Evolutionary conservation across 2,329 filamentous ascomycete genomes (phyloP), one percentile per base, ranked within the genome.

Genomic region (Hypoxylon sp.): DNA sequence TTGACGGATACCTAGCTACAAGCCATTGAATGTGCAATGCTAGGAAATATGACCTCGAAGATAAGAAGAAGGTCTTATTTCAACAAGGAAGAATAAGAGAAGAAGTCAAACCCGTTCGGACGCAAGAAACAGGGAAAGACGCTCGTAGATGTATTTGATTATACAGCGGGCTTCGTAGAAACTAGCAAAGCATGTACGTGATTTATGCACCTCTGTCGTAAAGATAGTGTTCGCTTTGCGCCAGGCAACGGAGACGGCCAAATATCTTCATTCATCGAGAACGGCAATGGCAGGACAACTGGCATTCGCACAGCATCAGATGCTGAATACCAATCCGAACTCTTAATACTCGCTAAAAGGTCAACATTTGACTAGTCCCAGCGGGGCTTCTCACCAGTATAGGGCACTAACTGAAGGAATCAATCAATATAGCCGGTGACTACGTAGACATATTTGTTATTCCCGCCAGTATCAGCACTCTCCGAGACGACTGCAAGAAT

Each of bases 141-240:
- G 24, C 64, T 71, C 20, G 48, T 75, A 1, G 82, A 78, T 0
- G 74, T 82, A 0, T 73, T 84, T 0, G 83, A 84, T 50, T 78
- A 75, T 1, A 80, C 76, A 0, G 82, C 80, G 7, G 83, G 83
- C 1, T 75, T 80, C 12, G 78, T 77, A 3, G 65, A 78, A 14
- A 82, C 83, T 0, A 80, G 83, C 57, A 82, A 81, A 58, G 81
- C 81, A 0, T 85, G 83, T 58, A 58, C 36, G 4, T 72, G 69
- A 69, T 69, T 63, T 11, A 68, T 70, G 0, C 76, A 83, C 66
- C 79, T 81, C 28, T 61, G 57, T 32, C 62, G 80, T 79, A 1
- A 70, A 72, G n/a, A 63, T 42, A 3, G 71, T 77, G 6, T 82
- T 82, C 0, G 82, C 80, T 78, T 82, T 28, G 63, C 83, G 1